Evolutionary conservation across 495 filamentous ascomycete species (phyloP), one percentile per base, ranked within the genome.

Genomic region (Cenococcum geophilum): DNA sequence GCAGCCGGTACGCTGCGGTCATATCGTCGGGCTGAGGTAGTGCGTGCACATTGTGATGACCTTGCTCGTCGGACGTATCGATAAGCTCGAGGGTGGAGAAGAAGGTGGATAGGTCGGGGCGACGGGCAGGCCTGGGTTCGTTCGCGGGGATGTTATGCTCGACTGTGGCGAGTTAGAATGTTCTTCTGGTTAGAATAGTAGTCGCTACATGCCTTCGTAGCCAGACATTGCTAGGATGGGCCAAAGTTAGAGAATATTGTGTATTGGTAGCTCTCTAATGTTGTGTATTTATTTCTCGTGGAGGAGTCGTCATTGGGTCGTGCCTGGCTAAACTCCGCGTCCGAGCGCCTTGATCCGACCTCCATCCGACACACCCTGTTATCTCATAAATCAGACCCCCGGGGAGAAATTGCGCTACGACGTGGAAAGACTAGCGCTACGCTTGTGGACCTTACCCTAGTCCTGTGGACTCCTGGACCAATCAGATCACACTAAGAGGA

Each of bases 91-190:
- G 85, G 52, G 86, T 84, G 47, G 85, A 77, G 77, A 87, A 91
- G 83, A 97, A 97, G 73, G 86, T 89, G 50, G 87, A 86, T 75
- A 96, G 87, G 76, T 95, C 89, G 40, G 90, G 84, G 50, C 89
- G 88, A 43, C 75, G 76, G 59, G 69, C 62, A 56, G 76, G 64
- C 59, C 68, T 57, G 42, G 61, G 43, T n/a, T 71, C 56, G 25
- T 61, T 63, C 12, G 69, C 50, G 37, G 71, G 60, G 71, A 88
- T 88, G 71, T 86, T 87, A 78, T 97, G 92, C 73, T 96, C 92
- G 70, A 92, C 91, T 96, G 66, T n/a, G 20, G 49, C 5, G 23
- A 32, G 36, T 60, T 42, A 64, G 49, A 25, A 25, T 2, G 43
- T 61, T 48, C 57, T 21, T 20, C 36, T 23, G 35, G 43, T 60